Conservation (phyloP, 495 filamentous ascomycete genomes). For the Aspergillus heteromorphus region DNA sequence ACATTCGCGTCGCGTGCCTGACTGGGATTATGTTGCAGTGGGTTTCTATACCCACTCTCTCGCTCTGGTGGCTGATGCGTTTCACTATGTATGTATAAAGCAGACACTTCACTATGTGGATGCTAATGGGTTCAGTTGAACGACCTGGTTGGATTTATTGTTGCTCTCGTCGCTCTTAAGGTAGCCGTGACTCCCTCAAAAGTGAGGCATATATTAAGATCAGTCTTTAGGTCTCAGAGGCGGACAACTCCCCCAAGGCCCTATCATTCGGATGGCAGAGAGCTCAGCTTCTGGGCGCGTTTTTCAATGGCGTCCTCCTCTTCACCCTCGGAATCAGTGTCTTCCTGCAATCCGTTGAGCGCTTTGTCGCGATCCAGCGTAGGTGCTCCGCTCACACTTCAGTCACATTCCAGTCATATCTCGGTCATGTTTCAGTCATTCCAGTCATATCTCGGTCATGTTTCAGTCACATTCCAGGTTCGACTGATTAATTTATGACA, state of each 20-base stretch:
- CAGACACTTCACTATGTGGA: background rate
- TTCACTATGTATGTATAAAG: conserved; percentile 69
- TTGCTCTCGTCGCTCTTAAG: conserved; percentile 80
- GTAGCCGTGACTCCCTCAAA: conserved; percentile 32
- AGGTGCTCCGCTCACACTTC: background rate
- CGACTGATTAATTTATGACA: conserved; percentile 14
- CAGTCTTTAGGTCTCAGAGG: conserved; percentile 22
- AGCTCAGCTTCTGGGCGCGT: conserved; percentile 80
- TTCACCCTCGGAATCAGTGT: conserved; percentile 90
- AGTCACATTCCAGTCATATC: no score
- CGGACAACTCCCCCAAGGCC: conserved; percentile 25
- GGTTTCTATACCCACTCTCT: conserved; percentile 80
- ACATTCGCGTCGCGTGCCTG: background rate
- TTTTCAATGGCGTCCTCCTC: conserved; percentile 89
- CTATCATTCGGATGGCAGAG: conserved; percentile 67
- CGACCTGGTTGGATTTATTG: conserved; percentile 80
- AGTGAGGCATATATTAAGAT: background rate
- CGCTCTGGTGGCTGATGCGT: conserved; percentile 85
- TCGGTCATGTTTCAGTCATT: no score
- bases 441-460: no score
- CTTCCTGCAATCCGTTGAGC: conserved; percentile 80
- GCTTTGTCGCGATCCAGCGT: conserved; percentile 57
- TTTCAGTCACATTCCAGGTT: background rate
- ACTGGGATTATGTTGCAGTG: conserved; percentile 28
- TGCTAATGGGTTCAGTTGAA: conserved; percentile 55